phyloP scores from a whole-genome alignment of 2,329 filamentous ascomycete species.

The Rhexocercosporidium sp. region DNA sequence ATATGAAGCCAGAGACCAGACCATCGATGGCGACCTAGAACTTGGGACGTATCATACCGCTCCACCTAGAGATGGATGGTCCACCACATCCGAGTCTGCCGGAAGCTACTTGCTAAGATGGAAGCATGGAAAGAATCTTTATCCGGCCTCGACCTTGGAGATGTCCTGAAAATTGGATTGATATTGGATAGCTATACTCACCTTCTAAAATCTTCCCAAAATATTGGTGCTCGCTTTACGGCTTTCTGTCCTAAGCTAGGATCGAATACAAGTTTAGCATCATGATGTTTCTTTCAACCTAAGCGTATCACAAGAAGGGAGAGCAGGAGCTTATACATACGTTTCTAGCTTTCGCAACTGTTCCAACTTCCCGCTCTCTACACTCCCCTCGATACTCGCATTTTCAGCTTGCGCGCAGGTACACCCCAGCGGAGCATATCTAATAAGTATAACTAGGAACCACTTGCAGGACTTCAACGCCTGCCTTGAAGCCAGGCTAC shows the following conservation, averaged over 20 bases:
- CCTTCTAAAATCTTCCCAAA: conserved; percentile 25
- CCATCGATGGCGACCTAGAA: conserved; percentile 15
- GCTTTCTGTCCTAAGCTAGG: conserved; percentile 22
- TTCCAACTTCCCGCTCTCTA: conserved; percentile 24
- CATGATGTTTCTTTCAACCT: conserved; percentile 39
- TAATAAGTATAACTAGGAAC: neutral
- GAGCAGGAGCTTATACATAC: conserved; percentile 37
- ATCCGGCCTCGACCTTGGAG: conserved; percentile 7
- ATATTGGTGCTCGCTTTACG: conserved; percentile 35
- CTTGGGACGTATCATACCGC: conserved; percentile 26
- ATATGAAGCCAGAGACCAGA: conserved; percentile 43
- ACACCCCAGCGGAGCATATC: conserved; percentile 4
- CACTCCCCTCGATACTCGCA: neutral
- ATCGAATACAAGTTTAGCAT: conserved; percentile 36
- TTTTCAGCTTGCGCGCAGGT: conserved; percentile 16
- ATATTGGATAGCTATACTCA: conserved; percentile 22
- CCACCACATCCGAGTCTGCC: conserved; percentile 6
- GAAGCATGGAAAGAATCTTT: conserved; percentile 28
- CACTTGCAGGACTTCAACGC: conserved; percentile 3
- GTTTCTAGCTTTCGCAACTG: conserved; percentile 41
- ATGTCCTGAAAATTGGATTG: neutral
- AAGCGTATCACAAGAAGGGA: conserved; percentile 35
- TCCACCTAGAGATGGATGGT: conserved; percentile 30
- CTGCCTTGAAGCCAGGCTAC: conserved; percentile 19
- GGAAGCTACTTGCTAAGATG: conserved; percentile 31